Conservation (phyloP, 208 protist species). For the Trypanosoma brucei region DNA sequence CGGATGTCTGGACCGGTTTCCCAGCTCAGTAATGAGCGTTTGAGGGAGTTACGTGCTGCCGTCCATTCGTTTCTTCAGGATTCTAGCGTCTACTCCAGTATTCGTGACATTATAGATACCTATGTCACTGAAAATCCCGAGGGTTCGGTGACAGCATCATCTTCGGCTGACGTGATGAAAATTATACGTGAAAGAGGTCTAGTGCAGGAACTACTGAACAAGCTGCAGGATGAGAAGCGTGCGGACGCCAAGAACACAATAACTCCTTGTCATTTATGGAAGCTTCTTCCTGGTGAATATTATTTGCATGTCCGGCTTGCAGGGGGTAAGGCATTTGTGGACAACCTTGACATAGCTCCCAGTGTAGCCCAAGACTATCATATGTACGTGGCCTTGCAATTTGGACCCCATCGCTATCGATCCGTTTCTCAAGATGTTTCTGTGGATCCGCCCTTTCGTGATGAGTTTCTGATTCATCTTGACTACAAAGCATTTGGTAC, state of each 20-base stretch:
- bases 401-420: conserved; percentile 79
- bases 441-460: conserved; percentile 70
- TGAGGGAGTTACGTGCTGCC: conserved; percentile 67
- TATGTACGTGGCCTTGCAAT: conserved; percentile 76
- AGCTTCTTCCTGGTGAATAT: conserved; percentile 33
- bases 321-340: conserved; percentile 87
- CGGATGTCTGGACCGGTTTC: conserved; percentile 23
- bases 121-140: conserved; percentile 71
- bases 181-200: conserved; percentile 83
- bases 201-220: conserved; percentile 61
- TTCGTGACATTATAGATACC: conserved; percentile 85
- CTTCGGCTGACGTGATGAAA: conserved; percentile 72
- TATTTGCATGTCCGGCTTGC: conserved; percentile 79
- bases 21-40: conserved; percentile 30
- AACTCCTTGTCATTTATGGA: conserved; percentile 11
- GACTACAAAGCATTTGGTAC: conserved; percentile 71
- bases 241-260: not conserved
- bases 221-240: conserved; percentile 33
- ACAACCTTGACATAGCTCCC: conserved; percentile 73
- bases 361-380: conserved; percentile 30
- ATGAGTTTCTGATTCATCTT: conserved; percentile 89
- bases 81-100: conserved; percentile 81
- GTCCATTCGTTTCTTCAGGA: conserved; percentile 83
- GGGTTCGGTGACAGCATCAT: conserved; percentile 21
- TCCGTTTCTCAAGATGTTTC: conserved; percentile 37